A percentile compares a stretch with the other conserved stretches of the same genome.
phyloP scores from a whole-genome alignment of 2,329 filamentous ascomycete species.

The Hymenoscyphus infarciens region DNA sequence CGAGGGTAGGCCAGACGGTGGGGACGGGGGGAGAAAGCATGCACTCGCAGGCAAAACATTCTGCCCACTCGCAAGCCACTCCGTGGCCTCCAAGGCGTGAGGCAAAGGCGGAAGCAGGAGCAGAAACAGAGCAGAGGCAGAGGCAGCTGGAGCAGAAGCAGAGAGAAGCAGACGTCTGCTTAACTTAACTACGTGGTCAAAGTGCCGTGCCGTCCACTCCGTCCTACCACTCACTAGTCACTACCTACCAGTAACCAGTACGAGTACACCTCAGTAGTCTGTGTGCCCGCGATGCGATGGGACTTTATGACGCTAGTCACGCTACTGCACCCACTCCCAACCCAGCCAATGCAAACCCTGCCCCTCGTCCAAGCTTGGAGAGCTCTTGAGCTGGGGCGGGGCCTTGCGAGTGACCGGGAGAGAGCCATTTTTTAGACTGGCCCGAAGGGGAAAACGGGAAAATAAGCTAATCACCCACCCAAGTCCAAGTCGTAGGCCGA shows the following conservation, averaged over 20 bases:
- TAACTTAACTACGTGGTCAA: neutral
- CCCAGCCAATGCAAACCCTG: neutral
- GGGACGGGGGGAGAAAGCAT: neutral
- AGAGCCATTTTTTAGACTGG: neutral
- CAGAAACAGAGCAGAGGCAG: neutral
- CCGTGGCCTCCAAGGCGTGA: neutral
- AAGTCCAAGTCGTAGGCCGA: neutral
- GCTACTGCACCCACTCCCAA: neutral
- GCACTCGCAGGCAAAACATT: neutral
- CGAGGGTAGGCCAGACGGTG: neutral
- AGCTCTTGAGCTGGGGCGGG: neutral
- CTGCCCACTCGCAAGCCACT: neutral
- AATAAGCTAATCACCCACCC: slow-evolving; percentile 1
- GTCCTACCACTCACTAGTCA: too few species aligned
- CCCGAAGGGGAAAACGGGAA: neutral
- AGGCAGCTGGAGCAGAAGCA: too few species aligned
- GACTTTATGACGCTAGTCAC: neutral
- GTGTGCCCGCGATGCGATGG: neutral
- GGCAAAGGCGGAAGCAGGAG: too few species aligned
- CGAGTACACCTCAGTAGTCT: too few species aligned
- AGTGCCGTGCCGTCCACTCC: neutral
- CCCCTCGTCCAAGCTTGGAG: neutral
- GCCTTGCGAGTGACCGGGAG: too few species aligned
- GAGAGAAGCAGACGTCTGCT: neutral
- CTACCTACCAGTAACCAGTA: too few species aligned